Evolutionary conservation across 1,139 yeast species (phyloP), one percentile per base, ranked within the genome.

Genomic region (Saccharomycopsis crataegensis): DNA sequence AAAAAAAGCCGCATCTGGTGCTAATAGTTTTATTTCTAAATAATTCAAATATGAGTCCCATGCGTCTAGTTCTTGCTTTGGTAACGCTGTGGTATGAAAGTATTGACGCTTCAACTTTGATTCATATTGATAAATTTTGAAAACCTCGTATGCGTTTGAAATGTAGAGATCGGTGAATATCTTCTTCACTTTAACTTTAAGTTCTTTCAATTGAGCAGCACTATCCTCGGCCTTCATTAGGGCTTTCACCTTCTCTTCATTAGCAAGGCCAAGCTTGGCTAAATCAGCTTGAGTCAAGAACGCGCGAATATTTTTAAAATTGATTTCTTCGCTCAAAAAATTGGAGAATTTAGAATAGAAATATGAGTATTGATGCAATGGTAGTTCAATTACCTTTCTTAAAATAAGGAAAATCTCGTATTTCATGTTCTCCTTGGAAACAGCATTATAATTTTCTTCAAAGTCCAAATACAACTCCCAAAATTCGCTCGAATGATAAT

Each of bases 281-380:
- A 70, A 50, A 17, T 70, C 75, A 1, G 55, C 56, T 17, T 62
- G 56, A 3, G 62, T 55, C 0, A 65, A 65, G 49, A 70, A 57
- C 17, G 57, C 60, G 28, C 52, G 51, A 5, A 70, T 51, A 32
- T 68, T 69, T 14, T 65, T 64, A 11, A 70, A 51, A 52, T 69
- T 68, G 8, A 62, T 62, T 0, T 74, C 60, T 7, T 62, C 62
- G 43, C 77, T 77, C 8, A 81, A 64, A 12, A 74, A 67, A 9
- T 66, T 64, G 41, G 79, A 66, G 64, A 79, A 72, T 31, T 68
- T 58, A 46, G 73, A 70, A 66, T 76, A 82, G 62, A 82, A 82
- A 56, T 78, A 74, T 12, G 86, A 78, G 66, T 81, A 90, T 61
- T 89, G 88, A 67, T 89, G 89, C 38, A 85, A 61, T 0, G 98